Evolutionary conservation across 2,329 filamentous ascomycete genomes (phyloP).

Genomic region (Amphichorda felina): DNA sequence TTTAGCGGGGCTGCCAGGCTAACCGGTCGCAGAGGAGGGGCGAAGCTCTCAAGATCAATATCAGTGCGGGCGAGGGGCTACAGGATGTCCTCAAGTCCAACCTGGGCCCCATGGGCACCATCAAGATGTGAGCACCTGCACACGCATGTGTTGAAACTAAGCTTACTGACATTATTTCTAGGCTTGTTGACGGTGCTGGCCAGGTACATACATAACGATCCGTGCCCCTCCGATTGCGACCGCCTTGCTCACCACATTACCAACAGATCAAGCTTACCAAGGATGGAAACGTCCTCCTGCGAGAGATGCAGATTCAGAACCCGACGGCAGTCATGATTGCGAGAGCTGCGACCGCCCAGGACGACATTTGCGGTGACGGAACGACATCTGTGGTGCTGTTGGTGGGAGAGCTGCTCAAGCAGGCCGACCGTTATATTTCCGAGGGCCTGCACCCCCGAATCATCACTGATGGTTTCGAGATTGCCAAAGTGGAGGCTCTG

Average conservation of each 20-base stretch:
- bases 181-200: constrained; percentile 59
- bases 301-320: constrained; percentile 92
- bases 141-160: too few relatives aligned
- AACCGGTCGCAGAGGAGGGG: constrained; percentile 61
- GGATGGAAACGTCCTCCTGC: constrained; percentile 79
- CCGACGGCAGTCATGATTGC: constrained; percentile 84
- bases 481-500: constrained; percentile 84
- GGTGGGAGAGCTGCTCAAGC: constrained; percentile 94
- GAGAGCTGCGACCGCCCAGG: constrained; percentile 85
- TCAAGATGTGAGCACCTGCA: constrained; percentile 85
- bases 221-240: constrained; percentile 9
- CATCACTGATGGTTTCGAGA: constrained; percentile 94
- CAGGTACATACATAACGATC: constrained; percentile 42
- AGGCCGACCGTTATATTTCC: constrained; percentile 89
- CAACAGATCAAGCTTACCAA: constrained; percentile 93
- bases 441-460: constrained; percentile 96
- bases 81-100: constrained; percentile 95
- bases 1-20: neutral
- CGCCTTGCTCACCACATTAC: constrained; percentile 6
- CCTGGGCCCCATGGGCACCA: constrained; percentile 81
- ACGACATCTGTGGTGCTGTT: constrained; percentile 93
- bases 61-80: constrained; percentile 85
- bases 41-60: constrained; percentile 95
- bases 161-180: constrained; percentile 13
- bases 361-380: constrained; percentile 96